These are phyloP conservation scores for Hyparrhenia diplandra DNA, from an alignment of 176 grass and related monocot species.

Conservation along the genomic window DNA sequence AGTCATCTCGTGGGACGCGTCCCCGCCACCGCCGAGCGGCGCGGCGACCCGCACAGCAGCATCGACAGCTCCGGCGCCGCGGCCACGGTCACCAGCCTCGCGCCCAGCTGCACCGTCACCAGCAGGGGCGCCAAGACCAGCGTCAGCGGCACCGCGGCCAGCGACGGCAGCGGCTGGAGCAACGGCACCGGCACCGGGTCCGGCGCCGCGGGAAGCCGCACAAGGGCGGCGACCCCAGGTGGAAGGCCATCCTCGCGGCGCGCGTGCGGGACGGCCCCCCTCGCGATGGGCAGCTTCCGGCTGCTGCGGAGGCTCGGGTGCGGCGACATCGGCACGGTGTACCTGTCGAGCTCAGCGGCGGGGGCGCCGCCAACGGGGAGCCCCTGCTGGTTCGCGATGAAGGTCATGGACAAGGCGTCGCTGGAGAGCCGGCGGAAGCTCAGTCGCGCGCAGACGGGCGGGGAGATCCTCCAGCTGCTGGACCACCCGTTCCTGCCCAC, in stretches of 20 bases:
- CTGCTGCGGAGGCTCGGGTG: slow-evolving; percentile 54
- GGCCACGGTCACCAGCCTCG: slow-evolving; percentile 37
- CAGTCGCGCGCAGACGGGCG: slow-evolving; percentile 53
- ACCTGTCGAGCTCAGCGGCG: slow-evolving; percentile 51
- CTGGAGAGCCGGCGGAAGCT: slow-evolving; percentile 60
- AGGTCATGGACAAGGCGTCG: slow-evolving; percentile 76
- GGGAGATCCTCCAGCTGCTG: slow-evolving; percentile 68
- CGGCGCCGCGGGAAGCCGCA: slow-evolving; percentile 35
- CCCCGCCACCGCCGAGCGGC: slow-evolving; percentile 35
- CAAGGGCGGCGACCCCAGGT: slow-evolving; percentile 49
- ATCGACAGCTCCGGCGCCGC: slow-evolving; percentile 54
- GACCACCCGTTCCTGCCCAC: slow-evolving; percentile 71
- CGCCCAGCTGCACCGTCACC: slow-evolving; percentile 48
- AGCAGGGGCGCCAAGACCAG: slow-evolving; percentile 54
- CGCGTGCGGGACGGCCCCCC: slow-evolving; percentile 32
- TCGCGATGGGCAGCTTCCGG: slow-evolving; percentile 52
- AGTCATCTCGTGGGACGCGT: slow-evolving; percentile 44
- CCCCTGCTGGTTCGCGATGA: slow-evolving; percentile 56
- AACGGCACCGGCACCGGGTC: background rate
- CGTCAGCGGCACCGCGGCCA: slow-evolving; percentile 54
- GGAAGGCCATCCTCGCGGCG: slow-evolving; percentile 50
- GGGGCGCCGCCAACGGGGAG: background rate
- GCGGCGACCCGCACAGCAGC: slow-evolving; percentile 53
- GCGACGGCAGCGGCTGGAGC: slow-evolving; percentile 46
- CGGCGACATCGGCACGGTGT: slow-evolving; percentile 62